Conservation (phyloP, 1,284 basidiomycete genomes). For the Ustilago bromivora region DNA sequence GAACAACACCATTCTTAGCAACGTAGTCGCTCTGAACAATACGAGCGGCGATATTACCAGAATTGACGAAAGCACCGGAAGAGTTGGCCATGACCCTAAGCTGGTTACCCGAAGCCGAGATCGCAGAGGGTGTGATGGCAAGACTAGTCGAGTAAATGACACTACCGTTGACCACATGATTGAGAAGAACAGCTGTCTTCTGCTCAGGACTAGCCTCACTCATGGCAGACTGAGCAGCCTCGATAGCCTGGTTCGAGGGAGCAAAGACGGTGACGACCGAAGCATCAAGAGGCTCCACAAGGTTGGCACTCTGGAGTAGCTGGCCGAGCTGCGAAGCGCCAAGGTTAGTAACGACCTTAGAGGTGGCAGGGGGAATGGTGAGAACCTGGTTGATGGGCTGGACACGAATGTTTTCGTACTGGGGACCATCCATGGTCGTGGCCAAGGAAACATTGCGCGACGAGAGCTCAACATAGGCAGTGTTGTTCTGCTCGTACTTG, state of each 20-base stretch:
- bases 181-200: slow-evolving; percentile 70
- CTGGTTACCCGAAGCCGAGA: slow-evolving; percentile 76
- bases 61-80: slow-evolving; percentile 76
- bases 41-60: slow-evolving; percentile 74
- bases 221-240: slow-evolving; percentile 72
- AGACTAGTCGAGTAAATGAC: slow-evolving; percentile 75
- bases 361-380: slow-evolving; percentile 64
- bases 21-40: slow-evolving; percentile 78
- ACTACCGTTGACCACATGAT: slow-evolving; percentile 78
- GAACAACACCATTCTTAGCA: slow-evolving; percentile 79
- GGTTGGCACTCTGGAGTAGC: slow-evolving; percentile 69
- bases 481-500: slow-evolving; percentile 70
- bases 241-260: slow-evolving; percentile 70
- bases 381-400: slow-evolving; percentile 72
- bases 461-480: slow-evolving; percentile 75
- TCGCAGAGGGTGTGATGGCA: slow-evolving; percentile 63
- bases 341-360: slow-evolving; percentile 21
- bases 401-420: slow-evolving; percentile 71
- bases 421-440: slow-evolving; percentile 70
- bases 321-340: slow-evolving; percentile 67
- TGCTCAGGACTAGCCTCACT: slow-evolving; percentile 74
- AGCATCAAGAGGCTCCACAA: slow-evolving; percentile 71
- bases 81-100: slow-evolving; percentile 75
- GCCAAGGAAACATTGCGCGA: slow-evolving; percentile 54
- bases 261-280: slow-evolving; percentile 78